Base-by-base conservation (phyloP, 2,329 filamentous ascomycete species). In the Ascochyta fabae region DNA sequence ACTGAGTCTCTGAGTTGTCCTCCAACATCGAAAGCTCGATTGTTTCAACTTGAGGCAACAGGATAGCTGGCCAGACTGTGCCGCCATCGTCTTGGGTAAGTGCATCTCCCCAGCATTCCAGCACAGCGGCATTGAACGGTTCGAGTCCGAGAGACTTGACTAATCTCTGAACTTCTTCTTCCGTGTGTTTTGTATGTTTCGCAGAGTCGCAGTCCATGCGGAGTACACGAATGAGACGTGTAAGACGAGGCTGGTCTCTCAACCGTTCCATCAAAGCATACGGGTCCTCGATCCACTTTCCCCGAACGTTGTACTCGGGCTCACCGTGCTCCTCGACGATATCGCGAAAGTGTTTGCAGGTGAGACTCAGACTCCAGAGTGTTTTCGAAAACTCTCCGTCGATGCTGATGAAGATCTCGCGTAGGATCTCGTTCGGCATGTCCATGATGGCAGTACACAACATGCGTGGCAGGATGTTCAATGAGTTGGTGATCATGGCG, bases 301-400 rank as follows among this genome's bases (percentile, higher is more conserved):
- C 45, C 1, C 44, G 44, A 4, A 48, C 16, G 8, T 54, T 44
- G 22, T 54, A 48, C n/a, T 54, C 44, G 5, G 51, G 51, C 33
- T 48, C 44, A 19, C 44, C 40, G 15, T 44, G 10, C 31, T 39
- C 26, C n/a, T 48, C 39, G 15, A 53, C 34, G 24, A 54, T 23
- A 1, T 13, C 9, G 15, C 27, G 39, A 13, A 54, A 42, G 13
- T 27, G 44, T 27, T 41, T 47, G 38, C 50, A 47, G 8, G 50
- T 41, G 13, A 53, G 35, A 4, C 9, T 13, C 22, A 55, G 9
- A n/a, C 45, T 55, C 15, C 26, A 45, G 0, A 44, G 22, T 2
- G 40, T 45, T 2, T 26, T 33, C 2, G 51, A 40, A 23, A 49
- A 55, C 10, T 40, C 23, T 3, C n/a, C 26, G 5, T 44, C 22